Base-by-base conservation (phyloP, 2,329 filamentous ascomycete species). In the Ophiostoma ulmi region DNA sequence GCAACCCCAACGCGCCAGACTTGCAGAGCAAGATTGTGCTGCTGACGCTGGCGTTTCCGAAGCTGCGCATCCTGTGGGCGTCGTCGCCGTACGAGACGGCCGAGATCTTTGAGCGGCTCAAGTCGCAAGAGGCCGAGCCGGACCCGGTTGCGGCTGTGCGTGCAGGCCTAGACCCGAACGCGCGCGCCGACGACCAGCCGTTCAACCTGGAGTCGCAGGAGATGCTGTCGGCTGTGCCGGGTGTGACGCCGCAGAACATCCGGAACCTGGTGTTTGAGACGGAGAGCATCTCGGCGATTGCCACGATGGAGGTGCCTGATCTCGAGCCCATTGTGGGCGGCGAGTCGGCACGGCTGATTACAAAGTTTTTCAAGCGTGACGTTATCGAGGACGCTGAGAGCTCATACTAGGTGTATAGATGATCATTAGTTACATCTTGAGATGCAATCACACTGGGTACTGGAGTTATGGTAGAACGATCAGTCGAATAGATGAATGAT, bases 71-170 rank as follows among this genome's bases (percentile, higher is more conserved):
- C 75, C 93, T 99, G 75, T 99, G 95, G 95, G 95, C 91, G 10
- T 92, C 88, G 10, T 93, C 90, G 13, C 94, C 95, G 0, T 97
- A 97, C 77, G 94, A 99, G 79, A 98, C 95, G 0, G 95, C 95
- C 1, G 94, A 98, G 81, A 98, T 99, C 73, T 98, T 99, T 78
- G 90, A 94, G 76, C 90, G 93, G 74, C 86, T 99, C 70, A 99
- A 99, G 82, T 91, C 93, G 74, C 90, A 93, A 76, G 91, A 94
- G 75, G 85, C 90, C 3, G 95, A 99, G 80, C 95, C 95, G 0
- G 94, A 99, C 78, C 95, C 95, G 1, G 85, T 97, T 48, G 88
- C 88, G 3, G 95, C 95, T 0, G 93, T 97, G 8, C 88, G 91
- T 72, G 87, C 94, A 1, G 95, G 95, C 0, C 82, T 99, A 0